Base-by-base conservation (phyloP, 495 filamentous ascomycete genomes). In the Trichoderma virens region DNA sequence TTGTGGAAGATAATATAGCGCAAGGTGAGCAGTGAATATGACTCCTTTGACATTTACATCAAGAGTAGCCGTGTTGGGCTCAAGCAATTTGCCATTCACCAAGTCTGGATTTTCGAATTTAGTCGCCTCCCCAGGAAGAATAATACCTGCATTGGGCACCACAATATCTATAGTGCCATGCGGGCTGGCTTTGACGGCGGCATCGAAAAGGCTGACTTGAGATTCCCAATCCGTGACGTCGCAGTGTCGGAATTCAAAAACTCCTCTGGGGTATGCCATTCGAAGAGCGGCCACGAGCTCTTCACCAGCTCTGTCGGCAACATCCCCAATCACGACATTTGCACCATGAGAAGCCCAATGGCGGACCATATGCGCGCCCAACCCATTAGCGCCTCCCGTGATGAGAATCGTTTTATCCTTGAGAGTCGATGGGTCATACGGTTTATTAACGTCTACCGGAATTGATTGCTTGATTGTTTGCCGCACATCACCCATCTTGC, bases 121-220 rank as follows among this genome's bases (percentile, higher is more conserved):
- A 9, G 43, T 47, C 5, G 43, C 59, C 31, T 73, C 74, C 11
- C 72, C 66, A 0, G 68, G 66, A 3, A 64, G 60, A 25, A 61
- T 41, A 61, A 90, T 83, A 32, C 88, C 89, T 5, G 89, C 88
- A 69, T 87, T 89, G 59, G 86, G 85, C 62, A 90, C 81, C 0
- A 90, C 83, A 31, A 79, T 78, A 70, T 90, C 83, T 64, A 91
- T 77, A 1, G 74, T 69, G 9, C 80, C 78, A 39, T 82, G 74
- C 1, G 85, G 85, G 39, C 83, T 86, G 23, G 75, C 71, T 41
- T 72, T 60, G n/a, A 78, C 70, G n/a, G 83, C 80, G 51, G 67
- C 62, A 16, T 79, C 78, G 76, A 90, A 91, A 62, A 87, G 79
- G 27, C 79, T 67, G 47, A 85, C 79, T 65, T 89, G 87, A 47